Evolutionary conservation across 345 rosid genomes (phyloP).

Genomic region (Noccaea caerulescens): DNA sequence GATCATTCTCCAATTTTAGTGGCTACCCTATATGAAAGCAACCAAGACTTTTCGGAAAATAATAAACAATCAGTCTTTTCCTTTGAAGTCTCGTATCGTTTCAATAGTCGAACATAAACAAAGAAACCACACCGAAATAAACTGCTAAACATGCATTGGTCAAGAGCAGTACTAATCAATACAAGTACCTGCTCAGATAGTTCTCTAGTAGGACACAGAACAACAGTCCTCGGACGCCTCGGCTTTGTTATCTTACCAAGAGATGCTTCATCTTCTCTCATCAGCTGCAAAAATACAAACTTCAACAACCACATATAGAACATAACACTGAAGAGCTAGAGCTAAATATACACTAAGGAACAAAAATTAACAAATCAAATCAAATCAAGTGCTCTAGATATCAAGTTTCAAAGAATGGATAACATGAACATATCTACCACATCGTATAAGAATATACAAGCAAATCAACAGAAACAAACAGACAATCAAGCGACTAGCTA

Average conservation of each 20-base stretch:
- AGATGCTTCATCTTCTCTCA: conserved; percentile 78
- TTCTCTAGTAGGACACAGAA: conserved; percentile 93
- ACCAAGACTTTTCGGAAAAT: neutral
- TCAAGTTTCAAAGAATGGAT: neutral
- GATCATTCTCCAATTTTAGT: neutral
- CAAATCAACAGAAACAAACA: neutral
- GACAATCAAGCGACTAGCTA: neutral
- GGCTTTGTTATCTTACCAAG: conserved; percentile 76
- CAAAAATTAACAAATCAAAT: neutral
- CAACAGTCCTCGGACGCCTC: conserved; percentile 89
- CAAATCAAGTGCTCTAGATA: neutral
- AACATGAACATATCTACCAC: neutral
- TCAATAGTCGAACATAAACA: neutral
- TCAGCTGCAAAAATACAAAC: conserved; percentile 50
- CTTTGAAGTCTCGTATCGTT: neutral
- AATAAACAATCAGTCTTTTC: conserved; percentile 4
- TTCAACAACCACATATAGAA: neutral
- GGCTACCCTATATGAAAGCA: neutral
- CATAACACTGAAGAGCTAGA: neutral
- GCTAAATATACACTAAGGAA: neutral
- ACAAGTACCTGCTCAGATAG: conserved; percentile 84
- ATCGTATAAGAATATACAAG: neutral
- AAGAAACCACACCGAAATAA: neutral
- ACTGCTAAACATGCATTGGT: neutral
- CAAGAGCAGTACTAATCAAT: neutral